These are phyloP conservation scores for Xylaria sp. DNA, from an alignment of 2,329 filamentous ascomycete genomes.

Conservation along the genomic window DNA sequence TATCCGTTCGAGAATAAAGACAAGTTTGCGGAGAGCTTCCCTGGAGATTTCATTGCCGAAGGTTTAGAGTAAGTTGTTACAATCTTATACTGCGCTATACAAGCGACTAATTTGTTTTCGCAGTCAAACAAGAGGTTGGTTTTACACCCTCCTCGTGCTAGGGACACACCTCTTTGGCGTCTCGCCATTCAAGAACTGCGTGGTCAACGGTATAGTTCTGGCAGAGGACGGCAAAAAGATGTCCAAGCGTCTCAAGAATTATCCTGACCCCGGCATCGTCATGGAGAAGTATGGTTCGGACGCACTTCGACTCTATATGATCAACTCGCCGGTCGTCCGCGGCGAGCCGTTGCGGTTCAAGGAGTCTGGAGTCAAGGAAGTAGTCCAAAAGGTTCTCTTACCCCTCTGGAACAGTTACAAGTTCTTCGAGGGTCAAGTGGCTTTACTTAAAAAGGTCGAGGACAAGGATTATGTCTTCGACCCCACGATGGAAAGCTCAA, in stretches of 20 bases:
- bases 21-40: conserved; percentile 82
- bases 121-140: conserved; percentile 89
- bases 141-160: conserved; percentile 90
- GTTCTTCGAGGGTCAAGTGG: conserved; percentile 91
- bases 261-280: conserved; percentile 85
- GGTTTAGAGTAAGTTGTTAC: conserved; percentile 79
- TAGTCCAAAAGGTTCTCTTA: conserved; percentile 89
- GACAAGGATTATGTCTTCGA: conserved; percentile 82
- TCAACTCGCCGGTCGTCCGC: conserved; percentile 94
- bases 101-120: conserved; percentile 14
- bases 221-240: conserved; percentile 98
- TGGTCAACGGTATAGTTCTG: conserved; percentile 95
- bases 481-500: conserved; percentile 76
- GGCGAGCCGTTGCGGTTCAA: conserved; percentile 93
- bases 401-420: conserved; percentile 97
- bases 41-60: conserved; percentile 94
- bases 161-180: conserved; percentile 88
- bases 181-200: conserved; percentile 91
- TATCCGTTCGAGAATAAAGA: conserved; percentile 93
- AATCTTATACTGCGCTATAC: not conserved
- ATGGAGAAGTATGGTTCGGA: conserved; percentile 92
- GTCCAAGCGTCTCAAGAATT: conserved; percentile 97
- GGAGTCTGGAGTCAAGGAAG: conserved; percentile 91
- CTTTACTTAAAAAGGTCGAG: conserved; percentile 86
- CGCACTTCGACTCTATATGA: conserved; percentile 92